Conservation (phyloP, 768 basidiomycete species). For the Termitomyces sp. region DNA sequence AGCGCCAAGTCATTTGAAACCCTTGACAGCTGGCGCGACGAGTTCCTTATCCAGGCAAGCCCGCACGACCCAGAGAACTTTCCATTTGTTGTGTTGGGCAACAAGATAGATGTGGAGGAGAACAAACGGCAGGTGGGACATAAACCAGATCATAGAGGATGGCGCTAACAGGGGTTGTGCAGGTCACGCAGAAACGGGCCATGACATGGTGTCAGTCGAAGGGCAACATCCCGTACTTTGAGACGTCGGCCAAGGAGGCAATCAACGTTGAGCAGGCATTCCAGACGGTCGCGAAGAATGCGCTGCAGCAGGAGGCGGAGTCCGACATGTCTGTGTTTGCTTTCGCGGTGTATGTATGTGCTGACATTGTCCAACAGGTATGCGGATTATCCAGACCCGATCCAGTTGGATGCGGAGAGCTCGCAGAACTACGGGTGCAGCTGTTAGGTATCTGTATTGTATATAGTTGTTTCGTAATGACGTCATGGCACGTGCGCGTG, state of each 20-base stretch:
- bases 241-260: conserved; percentile 99
- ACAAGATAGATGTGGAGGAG: conserved; percentile 99
- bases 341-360: background rate
- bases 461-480: conserved; percentile 13
- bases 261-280: conserved; percentile 99
- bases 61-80: conserved; percentile 99
- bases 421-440: conserved; percentile 91
- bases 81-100: conserved; percentile 98
- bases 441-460: conserved; percentile 46
- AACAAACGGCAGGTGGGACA: conserved; percentile 86
- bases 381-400: conserved; percentile 98
- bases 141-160: background rate
- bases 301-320: conserved; percentile 94
- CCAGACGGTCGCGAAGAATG: conserved; percentile 99
- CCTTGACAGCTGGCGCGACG: conserved; percentile 98
- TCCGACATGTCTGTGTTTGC: conserved; percentile 34
- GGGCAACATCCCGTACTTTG: conserved; percentile 99
- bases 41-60: conserved; percentile 98
- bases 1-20: conserved; percentile 98
- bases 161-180: conserved; percentile 10
- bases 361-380: conserved; percentile 51
- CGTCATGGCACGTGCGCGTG: conserved; percentile 2
- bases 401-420: conserved; percentile 91
- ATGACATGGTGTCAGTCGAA: conserved; percentile 99
- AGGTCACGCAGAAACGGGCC: conserved; percentile 99